These are phyloP conservation scores for Solanum hybrid DNA, from an alignment of 305 asterid genomes.

Conservation along the genomic window DNA sequence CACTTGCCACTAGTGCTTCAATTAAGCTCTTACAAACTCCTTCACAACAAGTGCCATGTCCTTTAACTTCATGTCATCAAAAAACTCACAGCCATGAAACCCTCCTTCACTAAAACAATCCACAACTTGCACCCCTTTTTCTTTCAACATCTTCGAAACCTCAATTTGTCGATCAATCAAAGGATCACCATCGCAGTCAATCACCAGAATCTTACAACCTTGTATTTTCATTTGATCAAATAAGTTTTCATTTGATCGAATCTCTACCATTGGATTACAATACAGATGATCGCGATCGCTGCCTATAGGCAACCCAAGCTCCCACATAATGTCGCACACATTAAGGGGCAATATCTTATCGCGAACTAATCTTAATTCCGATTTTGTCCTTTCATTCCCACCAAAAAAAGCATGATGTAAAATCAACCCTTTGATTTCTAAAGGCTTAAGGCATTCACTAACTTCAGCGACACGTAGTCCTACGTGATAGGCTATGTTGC, in stretches of 20 bases:
- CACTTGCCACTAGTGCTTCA: background rate
- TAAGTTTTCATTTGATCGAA: slow-evolving; percentile 8
- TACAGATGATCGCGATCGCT: slow-evolving; percentile 20
- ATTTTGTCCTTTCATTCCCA: slow-evolving; percentile 15
- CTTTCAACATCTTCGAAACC: background rate
- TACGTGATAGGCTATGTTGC: slow-evolving; percentile 30
- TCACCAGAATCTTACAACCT: slow-evolving; percentile 7
- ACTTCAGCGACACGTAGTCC: background rate
- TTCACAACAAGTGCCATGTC: background rate
- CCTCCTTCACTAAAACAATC: background rate
- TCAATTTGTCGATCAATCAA: background rate
- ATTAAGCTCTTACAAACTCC: background rate
- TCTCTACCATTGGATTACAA: slow-evolving; percentile 10
- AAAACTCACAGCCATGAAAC: background rate
- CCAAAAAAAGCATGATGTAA: slow-evolving; percentile 35
- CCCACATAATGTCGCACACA: slow-evolving; percentile 26
- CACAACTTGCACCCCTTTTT: background rate
- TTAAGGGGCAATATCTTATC: slow-evolving; percentile 15
- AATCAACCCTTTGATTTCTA: slow-evolving; percentile 23
- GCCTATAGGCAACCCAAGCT: slow-evolving; percentile 11
- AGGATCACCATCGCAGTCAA: background rate
- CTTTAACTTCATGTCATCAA: background rate
- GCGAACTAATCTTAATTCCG: slow-evolving; percentile 15
- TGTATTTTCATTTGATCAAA: background rate
- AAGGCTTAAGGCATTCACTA: slow-evolving; percentile 14